A percentile compares a stretch with the other conserved stretches of the same genome.
Conservation (phyloP, 495 filamentous ascomycete genomes). For the Neurospora terricola region DNA sequence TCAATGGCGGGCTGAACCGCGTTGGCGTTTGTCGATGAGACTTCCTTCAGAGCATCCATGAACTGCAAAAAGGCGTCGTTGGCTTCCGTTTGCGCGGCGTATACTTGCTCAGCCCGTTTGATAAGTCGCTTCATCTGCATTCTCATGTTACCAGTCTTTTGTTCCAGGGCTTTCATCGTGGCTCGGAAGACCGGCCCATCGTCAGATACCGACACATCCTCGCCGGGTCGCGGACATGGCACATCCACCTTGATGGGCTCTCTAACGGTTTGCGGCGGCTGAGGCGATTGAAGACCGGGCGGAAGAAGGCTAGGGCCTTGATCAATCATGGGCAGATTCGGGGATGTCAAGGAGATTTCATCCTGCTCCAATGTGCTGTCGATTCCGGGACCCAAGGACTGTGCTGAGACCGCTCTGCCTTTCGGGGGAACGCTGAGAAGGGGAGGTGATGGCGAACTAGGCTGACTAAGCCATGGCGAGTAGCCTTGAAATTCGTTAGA, state of each 20-base stretch:
- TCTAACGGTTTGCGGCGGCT: conserved; percentile 21
- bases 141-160: conserved; percentile 93
- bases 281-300: conserved; percentile 30
- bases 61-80: conserved; percentile 78
- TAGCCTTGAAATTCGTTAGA: conserved; percentile 16
- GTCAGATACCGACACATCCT: conserved; percentile 77
- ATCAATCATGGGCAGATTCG: conserved; percentile 42
- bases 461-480: conserved; percentile 27
- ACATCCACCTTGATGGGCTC: conserved; percentile 78
- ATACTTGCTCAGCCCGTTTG: conserved; percentile 78
- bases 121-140: conserved; percentile 91
- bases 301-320: conserved; percentile 23
- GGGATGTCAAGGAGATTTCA: conserved; percentile 50
- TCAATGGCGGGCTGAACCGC: conserved; percentile 92
- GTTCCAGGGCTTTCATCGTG: conserved; percentile 92
- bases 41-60: conserved; percentile 79
- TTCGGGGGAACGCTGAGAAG: conserved; percentile 65
- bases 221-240: conserved; percentile 71
- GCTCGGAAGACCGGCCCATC: conserved; percentile 95
- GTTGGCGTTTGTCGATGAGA: conserved; percentile 82
- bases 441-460: conserved; percentile 52
- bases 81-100: conserved; percentile 66
- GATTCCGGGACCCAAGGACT: conserved; percentile 67
- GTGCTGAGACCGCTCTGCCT: conserved; percentile 69
- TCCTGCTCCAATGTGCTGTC: conserved; percentile 49